Conservation (phyloP, 352 stramenopile species). For the Pythium apleroticum region DNA sequence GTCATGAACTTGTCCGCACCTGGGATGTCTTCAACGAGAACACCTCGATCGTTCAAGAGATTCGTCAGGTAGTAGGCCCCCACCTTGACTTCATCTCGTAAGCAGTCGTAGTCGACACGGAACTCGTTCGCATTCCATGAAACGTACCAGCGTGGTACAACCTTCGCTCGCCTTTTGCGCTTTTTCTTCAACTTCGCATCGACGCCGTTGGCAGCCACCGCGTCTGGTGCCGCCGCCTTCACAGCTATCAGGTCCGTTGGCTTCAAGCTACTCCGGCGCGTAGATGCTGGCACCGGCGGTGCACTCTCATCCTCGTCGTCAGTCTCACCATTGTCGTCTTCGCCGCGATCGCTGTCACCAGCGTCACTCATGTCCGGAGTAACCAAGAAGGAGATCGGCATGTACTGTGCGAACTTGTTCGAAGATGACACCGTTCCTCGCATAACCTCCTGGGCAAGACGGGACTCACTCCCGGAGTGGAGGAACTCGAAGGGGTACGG, state of each 20-base stretch:
- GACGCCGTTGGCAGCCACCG: slow-evolving; percentile 22
- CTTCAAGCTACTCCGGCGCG: slow-evolving; percentile 34
- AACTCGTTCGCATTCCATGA: slow-evolving; percentile 90
- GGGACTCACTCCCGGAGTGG: slow-evolving; percentile 59
- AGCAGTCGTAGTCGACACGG: slow-evolving; percentile 68
- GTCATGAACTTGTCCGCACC: slow-evolving; percentile 82
- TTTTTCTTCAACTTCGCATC: slow-evolving; percentile 56
- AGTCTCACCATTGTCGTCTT: slow-evolving; percentile 57
- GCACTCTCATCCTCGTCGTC: slow-evolving; percentile 70
- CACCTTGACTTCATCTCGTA: slow-evolving; percentile 77
- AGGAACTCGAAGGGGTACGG: slow-evolving; percentile 71
- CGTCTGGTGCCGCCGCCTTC: slow-evolving; percentile 28
- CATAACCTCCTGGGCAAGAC: slow-evolving; percentile 65
- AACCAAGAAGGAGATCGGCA: slow-evolving; percentile 77
- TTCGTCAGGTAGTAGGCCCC: slow-evolving; percentile 84
- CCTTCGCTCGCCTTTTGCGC: slow-evolving; percentile 64
- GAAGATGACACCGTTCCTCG: slow-evolving; percentile 79
- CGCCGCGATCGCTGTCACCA: slow-evolving; percentile 60
- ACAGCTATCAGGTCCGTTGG: slow-evolving; percentile 20
- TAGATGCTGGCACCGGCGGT: not conserved
- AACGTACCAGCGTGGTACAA: slow-evolving; percentile 80
- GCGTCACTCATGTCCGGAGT: slow-evolving; percentile 71
- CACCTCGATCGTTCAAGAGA: slow-evolving; percentile 76
- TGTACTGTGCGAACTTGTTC: slow-evolving; percentile 76
- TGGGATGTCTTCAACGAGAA: slow-evolving; percentile 79